A percentile compares a stretch with the other conserved stretches of the same genome.
Conservation (phyloP, 2,329 filamentous ascomycete genomes). For the Pseudocercospora cruenta region DNA sequence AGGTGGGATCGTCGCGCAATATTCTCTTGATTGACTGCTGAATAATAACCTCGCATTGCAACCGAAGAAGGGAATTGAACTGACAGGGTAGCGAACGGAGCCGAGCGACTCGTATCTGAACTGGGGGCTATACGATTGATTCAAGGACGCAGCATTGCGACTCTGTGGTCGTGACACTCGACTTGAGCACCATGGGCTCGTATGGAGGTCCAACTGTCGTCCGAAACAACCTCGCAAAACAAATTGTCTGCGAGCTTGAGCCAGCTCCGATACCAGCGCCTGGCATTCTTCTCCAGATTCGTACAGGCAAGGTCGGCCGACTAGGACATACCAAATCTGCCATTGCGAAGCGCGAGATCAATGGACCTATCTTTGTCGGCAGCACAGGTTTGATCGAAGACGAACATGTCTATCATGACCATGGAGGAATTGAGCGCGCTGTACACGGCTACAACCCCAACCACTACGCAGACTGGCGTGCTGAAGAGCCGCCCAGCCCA, state of each 20-base stretch:
- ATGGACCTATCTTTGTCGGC: slow-evolving; percentile 49
- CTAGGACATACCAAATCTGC: slow-evolving; percentile 14
- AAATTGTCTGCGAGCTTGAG: background rate
- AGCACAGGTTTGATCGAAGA: slow-evolving; percentile 58
- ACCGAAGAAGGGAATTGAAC: no score
- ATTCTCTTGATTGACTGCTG: no score
- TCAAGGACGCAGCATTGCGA: no score
- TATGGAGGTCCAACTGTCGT: background rate
- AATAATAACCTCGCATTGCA: no score
- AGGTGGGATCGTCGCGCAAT: no score
- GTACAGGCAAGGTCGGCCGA: slow-evolving; percentile 18
- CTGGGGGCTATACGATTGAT: no score
- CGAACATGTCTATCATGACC: slow-evolving; percentile 63
- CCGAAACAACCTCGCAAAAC: slow-evolving; percentile 12
- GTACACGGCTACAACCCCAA: slow-evolving; percentile 61
- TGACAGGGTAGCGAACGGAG: no score
- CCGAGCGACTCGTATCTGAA: no score
- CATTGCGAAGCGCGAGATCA: slow-evolving; percentile 45
- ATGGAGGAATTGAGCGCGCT: slow-evolving; percentile 65
- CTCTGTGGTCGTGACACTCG: no score
- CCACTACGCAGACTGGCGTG: slow-evolving; percentile 60
- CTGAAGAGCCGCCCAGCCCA: slow-evolving; percentile 54
- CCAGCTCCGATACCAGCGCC: slow-evolving; percentile 10
- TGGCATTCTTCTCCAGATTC: slow-evolving; percentile 19
- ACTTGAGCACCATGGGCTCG: background rate